Evolutionary conservation across 148 eudicot genomes (phyloP).

Genomic region (Hydrangea macrophylla): DNA sequence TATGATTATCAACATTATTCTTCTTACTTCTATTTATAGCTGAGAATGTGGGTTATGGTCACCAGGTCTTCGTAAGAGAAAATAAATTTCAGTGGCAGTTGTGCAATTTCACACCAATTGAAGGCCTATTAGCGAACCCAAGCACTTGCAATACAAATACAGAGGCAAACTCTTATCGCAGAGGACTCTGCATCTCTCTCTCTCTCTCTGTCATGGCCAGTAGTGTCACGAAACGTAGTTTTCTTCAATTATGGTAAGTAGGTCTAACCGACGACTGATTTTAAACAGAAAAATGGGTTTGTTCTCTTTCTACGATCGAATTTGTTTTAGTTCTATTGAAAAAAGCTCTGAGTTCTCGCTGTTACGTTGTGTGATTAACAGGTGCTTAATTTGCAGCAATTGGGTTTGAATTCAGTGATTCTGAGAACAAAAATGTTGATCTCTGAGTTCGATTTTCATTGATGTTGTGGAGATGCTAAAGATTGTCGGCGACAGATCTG

Average conservation of each 20-base stretch:
- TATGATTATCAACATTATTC: no score
- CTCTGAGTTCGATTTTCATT: not conserved
- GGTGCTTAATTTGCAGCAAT: not conserved
- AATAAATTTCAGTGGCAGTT: not conserved
- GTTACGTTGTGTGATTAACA: not conserved
- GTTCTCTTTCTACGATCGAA: not conserved
- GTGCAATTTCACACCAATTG: not conserved
- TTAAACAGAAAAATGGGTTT: not conserved
- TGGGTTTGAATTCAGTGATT: constrained; percentile 3
- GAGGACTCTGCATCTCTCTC: not conserved
- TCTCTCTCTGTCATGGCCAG: not conserved
- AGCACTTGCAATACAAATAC: constrained; percentile 4
- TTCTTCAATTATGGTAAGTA: constrained; percentile 12
- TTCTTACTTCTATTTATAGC: no score
- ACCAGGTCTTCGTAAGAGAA: no score
- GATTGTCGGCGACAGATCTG: constrained; percentile 11
- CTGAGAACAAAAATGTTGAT: not conserved
- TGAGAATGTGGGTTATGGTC: no score
- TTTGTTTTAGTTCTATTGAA: not conserved
- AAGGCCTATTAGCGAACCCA: constrained; percentile 8
- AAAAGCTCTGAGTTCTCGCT: not conserved
- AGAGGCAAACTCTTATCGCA: not conserved
- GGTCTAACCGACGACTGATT: not conserved
- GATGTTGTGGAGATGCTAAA: not conserved
- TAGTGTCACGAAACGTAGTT: not conserved